phyloP scores from a whole-genome alignment of 805 yeast species.

The Wickerhamiella qilinensis region DNA sequence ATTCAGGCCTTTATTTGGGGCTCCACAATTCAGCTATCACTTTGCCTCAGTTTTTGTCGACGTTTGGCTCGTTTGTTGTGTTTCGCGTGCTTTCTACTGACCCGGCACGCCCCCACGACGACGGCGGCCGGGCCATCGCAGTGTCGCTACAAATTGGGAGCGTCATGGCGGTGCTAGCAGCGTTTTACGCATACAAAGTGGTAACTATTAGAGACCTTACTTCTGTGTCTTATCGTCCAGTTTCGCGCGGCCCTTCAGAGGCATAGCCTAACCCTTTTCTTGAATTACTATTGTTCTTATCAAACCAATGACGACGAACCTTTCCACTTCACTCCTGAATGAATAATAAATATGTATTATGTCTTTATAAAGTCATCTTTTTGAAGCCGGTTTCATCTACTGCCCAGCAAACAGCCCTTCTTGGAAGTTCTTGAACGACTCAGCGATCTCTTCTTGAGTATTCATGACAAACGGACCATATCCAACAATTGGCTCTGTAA shows the following conservation, averaged over 20 bases:
- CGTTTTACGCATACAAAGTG: constrained; percentile 13
- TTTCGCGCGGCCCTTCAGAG: too few relatives aligned
- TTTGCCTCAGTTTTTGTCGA: constrained; percentile 25
- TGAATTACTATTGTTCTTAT: too few relatives aligned
- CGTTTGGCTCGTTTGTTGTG: constrained; percentile 24
- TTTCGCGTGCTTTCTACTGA: constrained; percentile 18
- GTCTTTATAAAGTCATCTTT: too few relatives aligned
- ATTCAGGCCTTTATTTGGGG: constrained; percentile 25
- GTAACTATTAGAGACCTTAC: too few relatives aligned
- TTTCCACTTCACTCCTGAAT: too few relatives aligned
- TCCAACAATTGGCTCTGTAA: constrained; percentile 67
- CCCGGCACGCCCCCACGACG: constrained; percentile 12
- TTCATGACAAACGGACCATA: constrained; percentile 90
- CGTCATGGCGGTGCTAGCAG: constrained; percentile 22
- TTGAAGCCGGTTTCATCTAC: too few relatives aligned
- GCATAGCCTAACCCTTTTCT: too few relatives aligned
- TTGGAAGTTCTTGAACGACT: constrained; percentile 62
- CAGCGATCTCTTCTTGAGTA: constrained; percentile 42
- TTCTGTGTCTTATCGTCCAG: too few relatives aligned
- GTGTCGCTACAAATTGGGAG: constrained; percentile 24
- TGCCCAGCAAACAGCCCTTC: constrained; percentile 10
- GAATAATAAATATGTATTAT: too few relatives aligned
- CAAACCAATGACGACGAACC: too few relatives aligned
- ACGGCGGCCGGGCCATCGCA: constrained; percentile 24
- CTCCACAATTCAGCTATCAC: constrained; percentile 26